Conservation (phyloP, 2,329 filamentous ascomycete species). For the Fusarium denticulatum region DNA sequence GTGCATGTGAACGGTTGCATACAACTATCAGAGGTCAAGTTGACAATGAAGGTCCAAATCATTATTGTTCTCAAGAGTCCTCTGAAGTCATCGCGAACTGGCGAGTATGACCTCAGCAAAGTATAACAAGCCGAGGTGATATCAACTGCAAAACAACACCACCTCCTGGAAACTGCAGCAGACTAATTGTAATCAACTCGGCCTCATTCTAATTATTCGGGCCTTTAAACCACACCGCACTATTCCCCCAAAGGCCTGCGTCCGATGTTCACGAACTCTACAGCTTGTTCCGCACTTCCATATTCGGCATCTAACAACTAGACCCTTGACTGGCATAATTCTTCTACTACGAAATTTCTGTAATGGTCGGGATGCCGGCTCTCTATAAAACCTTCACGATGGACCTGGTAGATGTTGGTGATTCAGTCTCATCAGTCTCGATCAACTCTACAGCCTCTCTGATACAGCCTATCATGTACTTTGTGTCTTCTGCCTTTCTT, state of each 20-base stretch:
- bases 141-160: conserved; percentile 7
- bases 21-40: background rate
- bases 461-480: conserved; percentile 59
- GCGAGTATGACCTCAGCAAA: background rate
- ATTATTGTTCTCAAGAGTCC: background rate
- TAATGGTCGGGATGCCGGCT: background rate
- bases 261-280: conserved; percentile 14
- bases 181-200: conserved; percentile 14
- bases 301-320: conserved; percentile 24
- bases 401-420: conserved; percentile 39
- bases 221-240: conserved; percentile 42
- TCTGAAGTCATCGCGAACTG: background rate
- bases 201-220: conserved; percentile 39
- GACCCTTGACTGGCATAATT: conserved; percentile 1
- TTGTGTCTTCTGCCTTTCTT: conserved; percentile 60
- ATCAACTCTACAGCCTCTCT: conserved; percentile 44
- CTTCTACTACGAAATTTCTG: background rate
- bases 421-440: conserved; percentile 41
- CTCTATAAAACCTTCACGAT: conserved; percentile 40
- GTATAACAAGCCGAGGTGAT: conserved; percentile 5
- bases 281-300: conserved; percentile 34
- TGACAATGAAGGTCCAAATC: background rate
- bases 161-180: conserved; percentile 14
- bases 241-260: conserved; percentile 33
- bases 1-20: background rate